These are phyloP conservation scores for Serendipita sp. DNA, from an alignment of 768 basidiomycete species.

Conservation along the genomic window DNA sequence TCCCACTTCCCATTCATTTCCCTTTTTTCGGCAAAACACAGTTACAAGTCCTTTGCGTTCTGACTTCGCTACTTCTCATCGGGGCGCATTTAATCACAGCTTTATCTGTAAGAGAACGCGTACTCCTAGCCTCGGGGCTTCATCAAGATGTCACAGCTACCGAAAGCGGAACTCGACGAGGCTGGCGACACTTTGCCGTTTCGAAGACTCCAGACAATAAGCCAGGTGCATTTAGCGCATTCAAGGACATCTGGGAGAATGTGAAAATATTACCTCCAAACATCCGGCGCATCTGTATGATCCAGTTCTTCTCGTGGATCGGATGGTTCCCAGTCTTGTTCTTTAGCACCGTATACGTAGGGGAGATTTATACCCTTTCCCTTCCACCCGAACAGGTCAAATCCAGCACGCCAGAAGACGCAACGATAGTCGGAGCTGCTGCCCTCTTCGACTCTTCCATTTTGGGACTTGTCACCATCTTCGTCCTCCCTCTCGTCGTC, in stretches of 20 bases:
- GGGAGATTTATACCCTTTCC: slow-evolving; percentile 44
- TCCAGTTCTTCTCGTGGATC: slow-evolving; percentile 79
- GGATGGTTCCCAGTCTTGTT: slow-evolving; percentile 90
- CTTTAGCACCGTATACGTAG: slow-evolving; percentile 75
- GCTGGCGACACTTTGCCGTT: slow-evolving; percentile 11
- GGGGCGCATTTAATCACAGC: slow-evolving; percentile 34
- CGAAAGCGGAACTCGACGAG: slow-evolving; percentile 14
- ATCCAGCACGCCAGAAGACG: slow-evolving; percentile 35
- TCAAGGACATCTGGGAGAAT: slow-evolving; percentile 56
- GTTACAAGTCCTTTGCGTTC: slow-evolving; percentile 60
- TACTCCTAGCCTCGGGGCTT: slow-evolving; percentile 34
- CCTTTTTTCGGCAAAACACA: slow-evolving; percentile 69
- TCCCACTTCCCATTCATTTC: slow-evolving; percentile 51
- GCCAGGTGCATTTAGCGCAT: slow-evolving; percentile 11
- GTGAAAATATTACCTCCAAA: slow-evolving; percentile 49
- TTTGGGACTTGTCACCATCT: slow-evolving; percentile 46
- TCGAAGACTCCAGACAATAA: slow-evolving; percentile 13
- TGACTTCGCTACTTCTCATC: slow-evolving; percentile 55
- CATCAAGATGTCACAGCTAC: slow-evolving; percentile 13
- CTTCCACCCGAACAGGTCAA: too few species aligned
- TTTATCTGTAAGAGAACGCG: slow-evolving; percentile 44
- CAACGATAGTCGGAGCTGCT: slow-evolving; percentile 67
- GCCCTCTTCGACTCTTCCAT: slow-evolving; percentile 68
- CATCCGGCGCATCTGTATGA: slow-evolving; percentile 64
- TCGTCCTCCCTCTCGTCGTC: slow-evolving; percentile 49